phyloP scores from a whole-genome alignment of 352 stramenopile genomes.

The Peronospora belbahrii region DNA sequence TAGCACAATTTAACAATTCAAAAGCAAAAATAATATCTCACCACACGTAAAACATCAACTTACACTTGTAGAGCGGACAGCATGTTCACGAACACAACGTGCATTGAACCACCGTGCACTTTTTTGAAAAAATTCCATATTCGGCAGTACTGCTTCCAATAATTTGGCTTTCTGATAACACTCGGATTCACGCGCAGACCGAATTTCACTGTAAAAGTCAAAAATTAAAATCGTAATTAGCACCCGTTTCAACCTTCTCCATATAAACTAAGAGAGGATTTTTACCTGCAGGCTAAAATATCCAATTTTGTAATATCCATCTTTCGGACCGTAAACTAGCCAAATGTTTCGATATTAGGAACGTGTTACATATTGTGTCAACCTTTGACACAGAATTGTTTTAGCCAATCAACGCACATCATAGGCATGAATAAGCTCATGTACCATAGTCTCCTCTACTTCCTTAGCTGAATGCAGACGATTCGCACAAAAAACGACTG shows the following conservation, averaged over 20 bases:
- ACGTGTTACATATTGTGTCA: not conserved
- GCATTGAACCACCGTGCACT: slow-evolving; percentile 52
- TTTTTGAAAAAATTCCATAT: slow-evolving; percentile 57
- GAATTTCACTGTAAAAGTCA: slow-evolving; percentile 57
- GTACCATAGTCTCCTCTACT: slow-evolving; percentile 78
- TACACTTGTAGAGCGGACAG: slow-evolving; percentile 65
- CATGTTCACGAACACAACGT: slow-evolving; percentile 68
- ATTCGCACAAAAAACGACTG: slow-evolving; percentile 79
- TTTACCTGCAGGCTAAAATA: slow-evolving; percentile 65
- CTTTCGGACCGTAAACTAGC: slow-evolving; percentile 70
- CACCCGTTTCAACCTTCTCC: not conserved
- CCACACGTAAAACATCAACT: not conserved
- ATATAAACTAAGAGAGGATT: not conserved
- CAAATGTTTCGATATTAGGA: slow-evolving; percentile 1
- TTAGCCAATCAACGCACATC: slow-evolving; percentile 38
- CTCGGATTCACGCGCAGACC: slow-evolving; percentile 73
- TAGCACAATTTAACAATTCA: not conserved
- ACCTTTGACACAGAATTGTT: no score
- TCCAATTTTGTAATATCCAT: slow-evolving; percentile 83
- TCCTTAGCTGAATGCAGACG: slow-evolving; percentile 59
- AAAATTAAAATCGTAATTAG: slow-evolving; percentile 1
- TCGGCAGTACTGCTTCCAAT: slow-evolving; percentile 44
- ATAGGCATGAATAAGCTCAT: slow-evolving; percentile 82
- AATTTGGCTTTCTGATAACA: slow-evolving; percentile 71
- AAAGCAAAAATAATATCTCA: no score